phyloP scores from a whole-genome alignment of 1,284 basidiomycete genomes.

The Wallemia ichthyophaga region DNA sequence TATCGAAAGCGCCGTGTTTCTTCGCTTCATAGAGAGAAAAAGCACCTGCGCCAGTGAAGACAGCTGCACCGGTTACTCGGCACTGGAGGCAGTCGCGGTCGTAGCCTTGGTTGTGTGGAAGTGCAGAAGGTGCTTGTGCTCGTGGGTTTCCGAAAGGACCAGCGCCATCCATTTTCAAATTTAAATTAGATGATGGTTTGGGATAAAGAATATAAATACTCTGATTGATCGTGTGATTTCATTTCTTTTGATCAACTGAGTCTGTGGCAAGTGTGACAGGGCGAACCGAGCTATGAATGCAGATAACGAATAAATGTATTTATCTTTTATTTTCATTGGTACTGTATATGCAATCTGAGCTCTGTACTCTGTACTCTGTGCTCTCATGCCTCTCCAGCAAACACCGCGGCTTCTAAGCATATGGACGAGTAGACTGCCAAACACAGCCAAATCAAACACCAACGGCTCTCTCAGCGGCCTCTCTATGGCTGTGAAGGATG shows the following conservation, averaged over 20 bases:
- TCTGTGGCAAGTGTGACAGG: not conserved
- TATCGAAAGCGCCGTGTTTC: not conserved
- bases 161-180: not conserved
- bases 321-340: not conserved
- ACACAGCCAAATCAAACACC: not conserved
- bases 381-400: not conserved
- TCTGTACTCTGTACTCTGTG: too few species aligned
- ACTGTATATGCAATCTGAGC: not conserved
- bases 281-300: too few species aligned
- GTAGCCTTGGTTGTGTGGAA: not conserved
- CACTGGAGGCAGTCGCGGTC: not conserved
- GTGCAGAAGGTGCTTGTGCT: not conserved
- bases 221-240: not conserved
- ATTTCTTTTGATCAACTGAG: not conserved
- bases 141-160: not conserved
- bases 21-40: not conserved
- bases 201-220: not conserved
- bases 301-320: too few species aligned
- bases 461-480: not conserved
- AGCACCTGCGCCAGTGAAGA: not conserved
- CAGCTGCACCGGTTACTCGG: not conserved
- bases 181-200: not conserved
- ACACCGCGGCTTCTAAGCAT: not conserved
- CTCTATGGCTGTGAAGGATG: not conserved
- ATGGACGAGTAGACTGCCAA: not conserved